These are phyloP conservation scores for Erodium maritimum DNA, from an alignment of 345 rosid genomes.

Conservation along the genomic window DNA sequence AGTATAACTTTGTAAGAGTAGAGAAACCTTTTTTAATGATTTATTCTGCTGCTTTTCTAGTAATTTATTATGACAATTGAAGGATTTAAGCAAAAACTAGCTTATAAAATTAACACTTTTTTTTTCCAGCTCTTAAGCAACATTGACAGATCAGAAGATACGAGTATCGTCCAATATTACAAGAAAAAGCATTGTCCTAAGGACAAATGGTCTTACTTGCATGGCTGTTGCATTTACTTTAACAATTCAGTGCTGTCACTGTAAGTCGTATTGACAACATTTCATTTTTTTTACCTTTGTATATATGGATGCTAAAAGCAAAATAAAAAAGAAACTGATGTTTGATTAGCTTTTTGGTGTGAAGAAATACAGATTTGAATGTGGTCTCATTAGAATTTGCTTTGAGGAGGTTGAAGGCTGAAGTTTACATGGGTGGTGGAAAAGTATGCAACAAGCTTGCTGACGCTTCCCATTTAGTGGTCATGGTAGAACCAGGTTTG, in stretches of 20 bases:
- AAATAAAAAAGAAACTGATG: neutral
- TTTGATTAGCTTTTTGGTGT: slow-evolving; percentile 4
- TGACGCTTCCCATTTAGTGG: slow-evolving; percentile 63
- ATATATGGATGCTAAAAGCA: slow-evolving; percentile 1
- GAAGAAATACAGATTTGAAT: slow-evolving; percentile 50
- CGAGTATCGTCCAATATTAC: slow-evolving; percentile 32
- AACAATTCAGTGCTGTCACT: slow-evolving; percentile 21
- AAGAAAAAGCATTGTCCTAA: slow-evolving; percentile 65
- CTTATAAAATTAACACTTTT: neutral
- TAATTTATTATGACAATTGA: neutral
- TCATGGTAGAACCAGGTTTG: slow-evolving; percentile 35
- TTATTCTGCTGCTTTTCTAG: neutral
- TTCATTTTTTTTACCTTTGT: slow-evolving; percentile 4
- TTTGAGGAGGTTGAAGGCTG: slow-evolving; percentile 59
- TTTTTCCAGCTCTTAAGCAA: slow-evolving; percentile 58
- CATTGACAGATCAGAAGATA: slow-evolving; percentile 40
- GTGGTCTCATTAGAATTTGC: slow-evolving; percentile 31
- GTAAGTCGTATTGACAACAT: slow-evolving; percentile 29
- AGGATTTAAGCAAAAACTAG: neutral
- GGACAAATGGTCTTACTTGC: slow-evolving; percentile 57
- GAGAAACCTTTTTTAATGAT: neutral
- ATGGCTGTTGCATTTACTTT: slow-evolving; percentile 59
- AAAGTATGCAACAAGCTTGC: slow-evolving; percentile 43
- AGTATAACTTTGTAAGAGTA: slow-evolving; percentile 1
- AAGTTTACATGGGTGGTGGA: slow-evolving; percentile 72